Evolutionary conservation across 2,329 filamentous ascomycete genomes (phyloP).

Genomic region (Diaporthe destruens): DNA sequence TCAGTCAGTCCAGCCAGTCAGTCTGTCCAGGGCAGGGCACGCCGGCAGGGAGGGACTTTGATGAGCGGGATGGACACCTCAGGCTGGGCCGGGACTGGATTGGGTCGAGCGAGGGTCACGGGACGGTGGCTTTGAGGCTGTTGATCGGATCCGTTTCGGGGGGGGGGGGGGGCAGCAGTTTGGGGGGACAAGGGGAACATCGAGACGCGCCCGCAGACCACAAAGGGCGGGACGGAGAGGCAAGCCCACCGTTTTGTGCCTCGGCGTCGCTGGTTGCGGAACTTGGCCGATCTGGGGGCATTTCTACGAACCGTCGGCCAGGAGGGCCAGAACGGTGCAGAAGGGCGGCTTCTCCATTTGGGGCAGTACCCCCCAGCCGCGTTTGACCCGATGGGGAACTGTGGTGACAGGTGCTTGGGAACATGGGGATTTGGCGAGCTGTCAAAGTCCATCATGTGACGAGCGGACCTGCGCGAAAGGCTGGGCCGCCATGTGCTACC

Average conservation of each 20-base stretch:
- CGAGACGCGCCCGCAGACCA: background rate
- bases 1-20: background rate
- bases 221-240: slow-evolving; percentile 25
- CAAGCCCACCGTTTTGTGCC: background rate
- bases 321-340: slow-evolving; percentile 4
- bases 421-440: slow-evolving; percentile 28
- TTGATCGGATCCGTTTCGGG: slow-evolving; percentile 21
- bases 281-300: slow-evolving; percentile 35
- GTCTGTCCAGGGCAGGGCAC: background rate
- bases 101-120: slow-evolving; percentile 31
- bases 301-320: slow-evolving; percentile 24
- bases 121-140: slow-evolving; percentile 30
- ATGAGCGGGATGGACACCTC: slow-evolving; percentile 27
- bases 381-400: slow-evolving; percentile 32
- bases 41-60: slow-evolving; percentile 4
- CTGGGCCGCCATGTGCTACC: slow-evolving; percentile 35
- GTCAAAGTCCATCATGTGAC: slow-evolving; percentile 41
- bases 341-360: slow-evolving; percentile 27
- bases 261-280: slow-evolving; percentile 32
- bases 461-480: slow-evolving; percentile 17
- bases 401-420: slow-evolving; percentile 29
- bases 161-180: slow-evolving; percentile 19
- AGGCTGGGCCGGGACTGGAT: slow-evolving; percentile 23
- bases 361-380: slow-evolving; percentile 30
- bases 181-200: background rate